Evolutionary conservation across 1,284 basidiomycete genomes (phyloP).

Genomic region (Leccinum ponderosum): DNA sequence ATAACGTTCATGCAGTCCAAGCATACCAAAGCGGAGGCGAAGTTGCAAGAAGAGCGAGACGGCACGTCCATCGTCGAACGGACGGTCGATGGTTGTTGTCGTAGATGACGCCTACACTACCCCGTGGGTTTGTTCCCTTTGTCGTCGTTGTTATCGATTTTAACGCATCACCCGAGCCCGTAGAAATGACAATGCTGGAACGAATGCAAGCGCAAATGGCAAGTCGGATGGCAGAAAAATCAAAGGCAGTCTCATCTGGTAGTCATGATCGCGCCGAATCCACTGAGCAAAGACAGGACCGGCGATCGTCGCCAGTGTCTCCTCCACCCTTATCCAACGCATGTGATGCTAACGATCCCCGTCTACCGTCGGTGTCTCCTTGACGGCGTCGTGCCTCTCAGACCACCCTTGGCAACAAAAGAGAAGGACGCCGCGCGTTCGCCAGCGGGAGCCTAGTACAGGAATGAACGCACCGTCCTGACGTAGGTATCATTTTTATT

Average conservation of each 20-base stretch:
- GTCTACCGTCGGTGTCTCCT: neutral
- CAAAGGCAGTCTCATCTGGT: neutral
- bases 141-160: too few species aligned
- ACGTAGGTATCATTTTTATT: too few species aligned
- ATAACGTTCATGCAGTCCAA: too few species aligned
- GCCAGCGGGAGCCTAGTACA: too few species aligned
- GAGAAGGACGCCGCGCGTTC: too few species aligned
- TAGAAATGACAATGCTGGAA: neutral
- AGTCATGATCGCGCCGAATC: neutral
- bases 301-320: neutral
- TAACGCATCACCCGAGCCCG: neutral
- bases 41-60: conserved; percentile 43
- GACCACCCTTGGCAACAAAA: neutral
- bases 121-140: too few species aligned
- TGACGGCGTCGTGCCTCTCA: neutral
- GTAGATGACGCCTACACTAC: too few species aligned
- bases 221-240: neutral
- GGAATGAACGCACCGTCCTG: too few species aligned
- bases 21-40: too few species aligned
- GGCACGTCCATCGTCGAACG: conserved; percentile 90
- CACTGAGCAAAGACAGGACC: neutral
- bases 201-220: neutral
- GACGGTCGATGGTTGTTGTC: conserved; percentile 47
- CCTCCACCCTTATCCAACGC: neutral
- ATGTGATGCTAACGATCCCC: neutral